Conservation (phyloP, 2,329 filamentous ascomycete species). For the Plenodomus lindquistii region DNA sequence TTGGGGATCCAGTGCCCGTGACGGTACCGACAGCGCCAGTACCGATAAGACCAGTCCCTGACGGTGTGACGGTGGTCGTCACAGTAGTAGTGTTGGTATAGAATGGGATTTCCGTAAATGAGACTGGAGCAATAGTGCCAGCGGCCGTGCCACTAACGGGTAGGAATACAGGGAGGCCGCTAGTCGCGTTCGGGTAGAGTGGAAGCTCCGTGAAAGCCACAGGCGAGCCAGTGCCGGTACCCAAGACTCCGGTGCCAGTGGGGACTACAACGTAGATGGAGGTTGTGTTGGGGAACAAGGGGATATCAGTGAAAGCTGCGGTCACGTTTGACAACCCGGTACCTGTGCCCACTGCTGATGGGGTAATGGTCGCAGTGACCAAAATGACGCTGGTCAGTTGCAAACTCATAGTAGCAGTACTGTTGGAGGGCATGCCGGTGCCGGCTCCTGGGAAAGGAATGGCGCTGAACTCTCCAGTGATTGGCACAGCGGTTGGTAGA, state of each 20-base stretch:
- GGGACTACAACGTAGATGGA: slow-evolving; percentile 3
- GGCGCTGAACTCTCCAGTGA: slow-evolving; percentile 7
- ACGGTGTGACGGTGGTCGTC: slow-evolving; percentile 1
- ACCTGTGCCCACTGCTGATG: not conserved
- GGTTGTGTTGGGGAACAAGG: slow-evolving; percentile 1
- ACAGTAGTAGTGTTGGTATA: not conserved
- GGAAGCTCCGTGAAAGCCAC: slow-evolving; percentile 3
- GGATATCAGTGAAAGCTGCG: not conserved
- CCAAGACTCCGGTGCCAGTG: not conserved
- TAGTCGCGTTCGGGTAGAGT: slow-evolving; percentile 4
- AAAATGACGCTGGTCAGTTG: slow-evolving; percentile 1
- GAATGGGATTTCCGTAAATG: not conserved
- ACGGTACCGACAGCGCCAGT: slow-evolving; percentile 4
- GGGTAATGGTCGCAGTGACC: not conserved
- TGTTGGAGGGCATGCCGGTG: not conserved
- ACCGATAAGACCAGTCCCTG: not conserved
- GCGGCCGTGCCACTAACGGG: not conserved
- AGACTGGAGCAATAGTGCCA: not conserved
- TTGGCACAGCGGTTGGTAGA: slow-evolving; percentile 5
- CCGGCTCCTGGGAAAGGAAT: not conserved
- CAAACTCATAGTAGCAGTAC: slow-evolving; percentile 1
- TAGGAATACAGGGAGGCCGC: slow-evolving; percentile 1
- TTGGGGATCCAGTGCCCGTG: slow-evolving; percentile 1
- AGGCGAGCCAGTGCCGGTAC: slow-evolving; percentile 3
- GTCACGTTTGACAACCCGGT: slow-evolving; percentile 1